A percentile compares a stretch with the other conserved stretches of the same genome.
Evolutionary conservation across 441 rosid genomes (phyloP).

Genomic region (Erodium texanum): DNA sequence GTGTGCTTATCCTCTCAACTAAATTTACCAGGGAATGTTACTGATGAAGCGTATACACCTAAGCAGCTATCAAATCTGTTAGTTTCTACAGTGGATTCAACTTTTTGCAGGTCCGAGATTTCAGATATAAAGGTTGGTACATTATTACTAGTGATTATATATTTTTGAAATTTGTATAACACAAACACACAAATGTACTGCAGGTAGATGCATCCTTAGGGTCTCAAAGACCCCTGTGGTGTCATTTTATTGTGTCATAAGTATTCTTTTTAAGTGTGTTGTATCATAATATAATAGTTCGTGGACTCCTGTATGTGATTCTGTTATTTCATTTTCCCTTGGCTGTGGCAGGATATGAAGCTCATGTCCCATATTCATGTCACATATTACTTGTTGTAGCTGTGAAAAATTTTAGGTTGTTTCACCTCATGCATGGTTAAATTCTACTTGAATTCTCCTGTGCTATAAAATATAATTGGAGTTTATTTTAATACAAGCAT

Average conservation of each 20-base stretch:
- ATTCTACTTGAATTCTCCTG: too few species aligned
- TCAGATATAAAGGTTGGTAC: conserved; percentile 66
- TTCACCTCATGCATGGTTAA: too few species aligned
- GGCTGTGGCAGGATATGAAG: background rate
- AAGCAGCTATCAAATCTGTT: conserved; percentile 54
- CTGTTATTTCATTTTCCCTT: background rate
- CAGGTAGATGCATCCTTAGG: background rate
- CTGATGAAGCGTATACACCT: conserved; percentile 59
- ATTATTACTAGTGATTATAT: background rate
- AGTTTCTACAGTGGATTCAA: conserved; percentile 59
- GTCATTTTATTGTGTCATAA: background rate
- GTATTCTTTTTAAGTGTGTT: background rate
- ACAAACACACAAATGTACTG: background rate
- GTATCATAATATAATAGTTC: background rate
- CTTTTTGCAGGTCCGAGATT: conserved; percentile 64
- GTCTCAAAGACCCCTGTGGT: background rate
- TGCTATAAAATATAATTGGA: too few species aligned
- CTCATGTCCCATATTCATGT: background rate
- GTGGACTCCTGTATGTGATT: background rate
- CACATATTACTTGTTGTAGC: background rate
- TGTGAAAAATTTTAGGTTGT: too few species aligned
- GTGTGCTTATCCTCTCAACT: conserved; percentile 93
- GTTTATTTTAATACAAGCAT: too few species aligned
- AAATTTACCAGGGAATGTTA: conserved; percentile 77
- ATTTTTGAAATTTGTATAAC: background rate